Percentiles rank a stretch among this genome's conserved stretches.
Evolutionary conservation across 2,329 filamentous ascomycete genomes (phyloP).

Genomic region (Pseudogymnoascus sp.): DNA sequence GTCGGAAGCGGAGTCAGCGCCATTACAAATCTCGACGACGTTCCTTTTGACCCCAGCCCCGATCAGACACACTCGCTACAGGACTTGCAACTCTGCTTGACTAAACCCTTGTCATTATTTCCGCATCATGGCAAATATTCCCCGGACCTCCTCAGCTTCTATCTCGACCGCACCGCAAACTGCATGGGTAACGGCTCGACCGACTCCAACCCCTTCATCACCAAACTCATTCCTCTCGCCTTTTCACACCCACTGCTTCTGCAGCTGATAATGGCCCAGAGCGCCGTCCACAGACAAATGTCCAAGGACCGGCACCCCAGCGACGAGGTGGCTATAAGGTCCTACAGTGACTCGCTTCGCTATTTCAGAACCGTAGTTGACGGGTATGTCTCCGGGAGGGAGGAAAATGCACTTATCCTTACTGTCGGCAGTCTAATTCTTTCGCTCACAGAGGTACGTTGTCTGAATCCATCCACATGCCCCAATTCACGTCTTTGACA

Average conservation of each 20-base stretch:
- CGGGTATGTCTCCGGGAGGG: slow-evolving; percentile 29
- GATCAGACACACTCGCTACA: background rate
- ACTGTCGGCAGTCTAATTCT: slow-evolving; percentile 38
- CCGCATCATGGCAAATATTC: slow-evolving; percentile 25
- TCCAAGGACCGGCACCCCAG: slow-evolving; percentile 22
- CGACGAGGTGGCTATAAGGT: slow-evolving; percentile 29
- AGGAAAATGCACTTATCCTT: slow-evolving; percentile 31
- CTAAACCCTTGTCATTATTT: slow-evolving; percentile 1
- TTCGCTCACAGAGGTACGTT: slow-evolving; percentile 38
- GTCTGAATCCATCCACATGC: background rate
- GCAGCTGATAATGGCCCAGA: slow-evolving; percentile 39
- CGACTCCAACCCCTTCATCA: slow-evolving; percentile 37
- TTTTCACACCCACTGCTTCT: slow-evolving; percentile 38
- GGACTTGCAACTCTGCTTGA: background rate
- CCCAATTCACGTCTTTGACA: slow-evolving; percentile 9
- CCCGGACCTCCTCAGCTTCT: slow-evolving; percentile 39
- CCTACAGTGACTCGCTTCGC: slow-evolving; percentile 31
- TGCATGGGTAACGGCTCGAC: slow-evolving; percentile 42
- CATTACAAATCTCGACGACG: background rate
- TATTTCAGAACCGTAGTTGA: slow-evolving; percentile 31
- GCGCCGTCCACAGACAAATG: slow-evolving; percentile 31
- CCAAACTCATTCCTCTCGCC: slow-evolving; percentile 37
- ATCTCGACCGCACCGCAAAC: slow-evolving; percentile 35
- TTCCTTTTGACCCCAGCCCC: background rate
- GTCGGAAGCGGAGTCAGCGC: background rate